Conservation (phyloP, 1,284 basidiomycete species). For the Trichosporon ovoides region DNA sequence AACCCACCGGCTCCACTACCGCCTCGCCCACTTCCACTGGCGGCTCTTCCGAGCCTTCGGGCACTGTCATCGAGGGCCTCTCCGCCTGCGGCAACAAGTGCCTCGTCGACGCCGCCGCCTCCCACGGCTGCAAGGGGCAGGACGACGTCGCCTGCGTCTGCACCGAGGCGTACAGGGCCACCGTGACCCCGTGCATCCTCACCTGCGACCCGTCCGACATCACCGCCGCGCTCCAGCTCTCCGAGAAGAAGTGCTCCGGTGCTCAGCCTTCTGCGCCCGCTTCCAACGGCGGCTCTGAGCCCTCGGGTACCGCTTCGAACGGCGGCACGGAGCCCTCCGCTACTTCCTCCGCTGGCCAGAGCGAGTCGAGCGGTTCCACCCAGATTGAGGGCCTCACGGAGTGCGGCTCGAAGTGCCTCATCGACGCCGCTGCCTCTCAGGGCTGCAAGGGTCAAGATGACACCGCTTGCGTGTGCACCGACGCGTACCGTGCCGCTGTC, state of each 20-base stretch:
- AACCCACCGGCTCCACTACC: background rate
- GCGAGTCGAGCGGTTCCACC: too few species aligned
- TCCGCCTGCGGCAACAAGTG: background rate
- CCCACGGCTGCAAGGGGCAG: background rate
- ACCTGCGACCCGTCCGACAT: conserved; percentile 2
- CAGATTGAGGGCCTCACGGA: background rate
- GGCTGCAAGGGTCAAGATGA: conserved; percentile 8
- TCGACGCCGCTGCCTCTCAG: background rate
- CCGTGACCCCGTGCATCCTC: background rate
- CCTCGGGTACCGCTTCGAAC: too few species aligned
- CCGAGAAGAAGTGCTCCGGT: background rate
- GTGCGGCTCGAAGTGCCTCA: background rate
- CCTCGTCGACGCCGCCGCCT: background rate
- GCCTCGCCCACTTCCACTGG: background rate
- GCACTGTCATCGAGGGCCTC: background rate
- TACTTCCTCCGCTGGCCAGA: background rate
- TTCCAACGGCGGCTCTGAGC: too few species aligned
- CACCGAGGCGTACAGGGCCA: background rate
- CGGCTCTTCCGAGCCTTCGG: background rate
- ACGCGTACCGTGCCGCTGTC: conserved; percentile 3
- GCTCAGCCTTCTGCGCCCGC: background rate
- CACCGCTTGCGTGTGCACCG: conserved; percentile 8
- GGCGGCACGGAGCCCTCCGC: background rate
- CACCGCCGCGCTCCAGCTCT: background rate
- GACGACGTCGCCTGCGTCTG: conserved; percentile 7